phyloP scores from a whole-genome alignment of 805 yeast species.

The Lipomyces orientalis region DNA sequence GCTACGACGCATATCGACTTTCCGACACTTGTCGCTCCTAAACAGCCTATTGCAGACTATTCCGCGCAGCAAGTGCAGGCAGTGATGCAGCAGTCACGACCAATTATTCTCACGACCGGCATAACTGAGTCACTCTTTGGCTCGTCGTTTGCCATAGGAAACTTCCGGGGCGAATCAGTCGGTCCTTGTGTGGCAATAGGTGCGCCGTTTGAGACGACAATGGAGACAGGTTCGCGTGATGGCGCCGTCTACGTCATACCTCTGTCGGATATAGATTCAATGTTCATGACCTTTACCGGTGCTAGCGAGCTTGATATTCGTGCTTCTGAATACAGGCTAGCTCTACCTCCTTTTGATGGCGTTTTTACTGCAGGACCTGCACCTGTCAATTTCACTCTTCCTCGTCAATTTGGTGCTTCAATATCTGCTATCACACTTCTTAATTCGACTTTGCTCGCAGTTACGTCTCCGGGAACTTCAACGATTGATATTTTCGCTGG shows the following conservation, averaged over 20 bases:
- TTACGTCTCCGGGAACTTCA: conserved; percentile 61
- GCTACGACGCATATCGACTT: conserved; percentile 20
- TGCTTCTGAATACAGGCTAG: conserved; percentile 12
- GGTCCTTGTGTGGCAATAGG: conserved; percentile 56
- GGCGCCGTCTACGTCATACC: conserved; percentile 35
- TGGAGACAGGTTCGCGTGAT: conserved; percentile 21
- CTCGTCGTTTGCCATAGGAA: conserved; percentile 50
- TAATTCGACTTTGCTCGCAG: conserved; percentile 49
- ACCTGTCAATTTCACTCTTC: conserved; percentile 37
- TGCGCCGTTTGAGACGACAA: conserved; percentile 52
- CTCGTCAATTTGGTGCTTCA: conserved; percentile 53
- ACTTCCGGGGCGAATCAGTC: conserved; percentile 47
- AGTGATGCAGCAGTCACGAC: background rate
- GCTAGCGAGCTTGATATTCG: background rate
- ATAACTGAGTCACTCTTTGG: conserved; percentile 55
- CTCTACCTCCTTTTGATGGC: conserved; percentile 8
- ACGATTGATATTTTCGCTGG: conserved; percentile 47
- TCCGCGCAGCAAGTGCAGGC: background rate
- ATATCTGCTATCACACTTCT: conserved; percentile 45
- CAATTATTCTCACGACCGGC: conserved; percentile 24
- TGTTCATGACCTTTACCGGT: conserved; percentile 10
- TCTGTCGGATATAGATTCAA: conserved; percentile 27
- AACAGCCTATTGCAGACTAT: background rate
- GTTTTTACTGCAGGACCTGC: conserved; percentile 1
- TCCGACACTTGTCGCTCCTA: conserved; percentile 8